phyloP scores from a whole-genome alignment of 75 land plant species.

The Pinus albicaulis region DNA sequence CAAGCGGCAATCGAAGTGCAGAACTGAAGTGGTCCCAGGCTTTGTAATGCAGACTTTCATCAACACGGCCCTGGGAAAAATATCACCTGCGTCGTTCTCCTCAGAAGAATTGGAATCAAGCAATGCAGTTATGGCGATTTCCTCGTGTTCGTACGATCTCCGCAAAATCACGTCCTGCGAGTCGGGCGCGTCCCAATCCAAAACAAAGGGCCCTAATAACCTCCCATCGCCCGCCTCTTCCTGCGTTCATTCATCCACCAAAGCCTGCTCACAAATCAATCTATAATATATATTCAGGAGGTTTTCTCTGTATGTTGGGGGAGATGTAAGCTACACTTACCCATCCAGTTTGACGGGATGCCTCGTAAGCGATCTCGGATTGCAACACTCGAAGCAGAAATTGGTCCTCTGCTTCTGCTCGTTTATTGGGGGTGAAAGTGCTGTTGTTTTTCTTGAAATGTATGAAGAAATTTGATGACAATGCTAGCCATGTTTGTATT shows the following conservation, averaged over 20 bases:
- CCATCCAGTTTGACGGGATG: not conserved
- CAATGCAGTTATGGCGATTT: conserved; percentile 6
- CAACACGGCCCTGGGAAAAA: not conserved
- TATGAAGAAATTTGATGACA: not conserved
- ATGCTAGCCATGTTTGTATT: not conserved
- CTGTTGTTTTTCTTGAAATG: not conserved
- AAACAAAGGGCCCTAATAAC: not conserved
- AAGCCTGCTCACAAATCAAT: not conserved
- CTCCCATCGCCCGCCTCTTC: not conserved
- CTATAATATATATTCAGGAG: not conserved
- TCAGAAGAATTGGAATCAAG: not conserved
- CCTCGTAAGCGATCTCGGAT: conserved; percentile 1
- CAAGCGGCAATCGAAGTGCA: not conserved
- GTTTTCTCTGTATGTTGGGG: not conserved
- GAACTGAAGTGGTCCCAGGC: not conserved
- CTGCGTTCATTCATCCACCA: not conserved
- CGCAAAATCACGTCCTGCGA: not conserved
- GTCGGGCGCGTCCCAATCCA: not conserved
- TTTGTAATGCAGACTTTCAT: conserved; percentile 7
- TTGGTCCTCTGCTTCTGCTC: not conserved
- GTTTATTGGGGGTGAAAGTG: not conserved
- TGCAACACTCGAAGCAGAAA: not conserved
- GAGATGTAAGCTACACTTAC: not conserved
- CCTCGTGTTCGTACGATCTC: not conserved
- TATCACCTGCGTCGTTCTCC: not conserved